phyloP scores from a whole-genome alignment of 225 moss, liverwort and hornwort species.

The Sphagnum tenellum region DNA sequence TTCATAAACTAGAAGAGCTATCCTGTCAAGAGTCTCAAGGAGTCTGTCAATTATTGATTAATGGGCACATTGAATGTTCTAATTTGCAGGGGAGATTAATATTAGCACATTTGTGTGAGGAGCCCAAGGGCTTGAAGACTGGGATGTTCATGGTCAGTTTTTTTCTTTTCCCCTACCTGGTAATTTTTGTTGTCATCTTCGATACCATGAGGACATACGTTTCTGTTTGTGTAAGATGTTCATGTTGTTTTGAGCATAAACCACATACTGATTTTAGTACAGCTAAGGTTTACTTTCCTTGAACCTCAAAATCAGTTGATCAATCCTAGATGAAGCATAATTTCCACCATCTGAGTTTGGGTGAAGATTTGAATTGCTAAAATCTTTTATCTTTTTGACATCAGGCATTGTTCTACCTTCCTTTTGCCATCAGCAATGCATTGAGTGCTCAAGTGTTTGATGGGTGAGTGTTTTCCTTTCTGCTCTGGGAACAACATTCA shows the following conservation, averaged over 20 bases:
- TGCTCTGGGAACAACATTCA: background rate
- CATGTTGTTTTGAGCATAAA: background rate
- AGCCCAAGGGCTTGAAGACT: constrained; percentile 92
- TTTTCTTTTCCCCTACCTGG: no score
- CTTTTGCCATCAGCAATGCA: constrained; percentile 78
- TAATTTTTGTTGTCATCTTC: background rate
- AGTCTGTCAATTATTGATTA: background rate
- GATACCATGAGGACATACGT: background rate
- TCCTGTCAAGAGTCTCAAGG: background rate
- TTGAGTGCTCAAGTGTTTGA: constrained; percentile 59
- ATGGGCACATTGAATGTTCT: background rate
- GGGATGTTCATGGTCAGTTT: constrained; percentile 82
- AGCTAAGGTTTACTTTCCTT: no score
- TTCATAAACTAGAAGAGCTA: no score
- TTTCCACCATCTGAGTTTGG: no score
- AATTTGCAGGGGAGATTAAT: constrained; percentile 73
- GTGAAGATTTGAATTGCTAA: no score
- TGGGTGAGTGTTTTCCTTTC: constrained; percentile 28
- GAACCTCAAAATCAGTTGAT: no score
- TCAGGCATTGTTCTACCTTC: constrained; percentile 66
- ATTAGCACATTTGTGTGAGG: constrained; percentile 91
- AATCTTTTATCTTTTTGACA: constrained; percentile 4
- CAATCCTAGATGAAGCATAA: no score
- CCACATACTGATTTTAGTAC: no score
- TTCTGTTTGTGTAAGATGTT: background rate